These are phyloP conservation scores for Penium margaritaceum DNA, from an alignment of 139 green algal species.

Conservation along the genomic window DNA sequence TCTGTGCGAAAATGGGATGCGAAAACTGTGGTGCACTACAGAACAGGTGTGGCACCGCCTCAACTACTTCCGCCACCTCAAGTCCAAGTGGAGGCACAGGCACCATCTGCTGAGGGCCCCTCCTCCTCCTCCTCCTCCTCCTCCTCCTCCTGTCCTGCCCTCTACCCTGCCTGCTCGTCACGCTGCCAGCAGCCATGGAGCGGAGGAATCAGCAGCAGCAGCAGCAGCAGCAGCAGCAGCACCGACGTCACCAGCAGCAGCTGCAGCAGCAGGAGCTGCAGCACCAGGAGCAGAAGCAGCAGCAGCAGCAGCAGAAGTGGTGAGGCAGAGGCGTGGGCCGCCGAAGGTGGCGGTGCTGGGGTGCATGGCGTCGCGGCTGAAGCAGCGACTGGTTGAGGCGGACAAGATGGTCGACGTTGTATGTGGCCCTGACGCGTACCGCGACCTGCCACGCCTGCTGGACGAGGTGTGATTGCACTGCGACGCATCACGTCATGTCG, in stretches of 20 bases:
- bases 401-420: conserved; percentile 73
- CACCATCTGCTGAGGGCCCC: background rate
- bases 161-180: too few relatives aligned
- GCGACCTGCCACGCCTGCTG: conserved; percentile 75
- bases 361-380: conserved; percentile 88
- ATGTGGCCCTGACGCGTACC: conserved; percentile 77
- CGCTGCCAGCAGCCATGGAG: too few relatives aligned
- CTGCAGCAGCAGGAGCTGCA: too few relatives aligned
- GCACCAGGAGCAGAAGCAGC: too few relatives aligned
- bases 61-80: conserved; percentile 51
- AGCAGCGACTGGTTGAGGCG: conserved; percentile 53
- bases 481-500: too few relatives aligned
- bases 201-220: too few relatives aligned
- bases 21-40: too few relatives aligned
- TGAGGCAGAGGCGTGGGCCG: too few relatives aligned
- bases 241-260: too few relatives aligned
- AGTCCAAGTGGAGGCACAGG: conserved; percentile 12
- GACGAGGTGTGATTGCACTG: conserved; percentile 55
- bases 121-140: background rate
- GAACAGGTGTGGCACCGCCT: conserved; percentile 68
- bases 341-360: conserved; percentile 71
- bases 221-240: too few relatives aligned
- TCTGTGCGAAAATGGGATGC: conserved; percentile 76
- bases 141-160: too few relatives aligned
- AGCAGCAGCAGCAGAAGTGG: background rate